These are phyloP conservation scores for Solanum clarkiae DNA, from an alignment of 257 asterid genomes.

Conservation along the genomic window DNA sequence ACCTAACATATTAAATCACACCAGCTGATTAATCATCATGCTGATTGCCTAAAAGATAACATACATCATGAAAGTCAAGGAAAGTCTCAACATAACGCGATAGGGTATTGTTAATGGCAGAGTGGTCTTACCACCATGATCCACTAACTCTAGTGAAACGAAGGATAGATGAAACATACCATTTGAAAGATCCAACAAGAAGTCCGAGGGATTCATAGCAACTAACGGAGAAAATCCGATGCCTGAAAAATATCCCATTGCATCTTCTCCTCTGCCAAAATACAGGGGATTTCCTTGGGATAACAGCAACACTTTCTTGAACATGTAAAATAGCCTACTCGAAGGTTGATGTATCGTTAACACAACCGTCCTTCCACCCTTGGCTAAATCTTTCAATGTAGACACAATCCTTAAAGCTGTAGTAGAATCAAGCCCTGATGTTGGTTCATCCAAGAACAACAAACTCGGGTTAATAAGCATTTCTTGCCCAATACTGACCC, in stretches of 20 bases:
- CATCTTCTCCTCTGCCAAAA: constrained; percentile 44
- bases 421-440: constrained; percentile 80
- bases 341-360: constrained; percentile 91
- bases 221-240: constrained; percentile 44
- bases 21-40: background rate
- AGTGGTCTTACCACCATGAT: background rate
- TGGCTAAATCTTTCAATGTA: constrained; percentile 39
- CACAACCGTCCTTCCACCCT: constrained; percentile 56
- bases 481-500: constrained; percentile 83
- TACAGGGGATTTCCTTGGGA: constrained; percentile 63
- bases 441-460: constrained; percentile 73
- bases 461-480: constrained; percentile 73
- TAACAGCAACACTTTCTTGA: constrained; percentile 55
- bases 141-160: background rate
- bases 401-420: constrained; percentile 63
- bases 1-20: constrained; percentile 15
- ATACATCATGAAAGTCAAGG: background rate
- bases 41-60: background rate
- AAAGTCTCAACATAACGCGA: background rate
- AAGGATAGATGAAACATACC: constrained; percentile 20
- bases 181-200: constrained; percentile 70
- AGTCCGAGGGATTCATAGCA: constrained; percentile 84
- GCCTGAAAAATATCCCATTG: constrained; percentile 39
- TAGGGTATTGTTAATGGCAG: background rate
- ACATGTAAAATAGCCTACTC: constrained; percentile 63